These are phyloP conservation scores for Cornus florida DNA, from an alignment of 148 eudicot genomes.

Conservation along the genomic window DNA sequence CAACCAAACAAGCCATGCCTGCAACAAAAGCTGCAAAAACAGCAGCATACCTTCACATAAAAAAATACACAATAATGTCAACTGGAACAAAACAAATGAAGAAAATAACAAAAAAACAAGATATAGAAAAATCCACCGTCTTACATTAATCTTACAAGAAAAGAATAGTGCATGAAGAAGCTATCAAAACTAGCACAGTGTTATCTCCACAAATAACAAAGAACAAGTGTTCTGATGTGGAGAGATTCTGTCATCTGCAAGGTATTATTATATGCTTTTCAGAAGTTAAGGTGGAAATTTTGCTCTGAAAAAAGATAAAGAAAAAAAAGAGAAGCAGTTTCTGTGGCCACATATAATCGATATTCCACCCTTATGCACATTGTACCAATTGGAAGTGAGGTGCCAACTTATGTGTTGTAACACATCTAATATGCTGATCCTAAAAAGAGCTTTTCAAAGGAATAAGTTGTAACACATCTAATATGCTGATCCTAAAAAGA, in stretches of 20 bases:
- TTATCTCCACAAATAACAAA: neutral
- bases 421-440: neutral
- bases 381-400: neutral
- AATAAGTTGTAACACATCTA: neutral
- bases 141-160: neutral
- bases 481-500: neutral
- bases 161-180: neutral
- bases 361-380: neutral
- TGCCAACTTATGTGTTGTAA: neutral
- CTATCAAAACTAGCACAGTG: neutral
- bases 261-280: neutral
- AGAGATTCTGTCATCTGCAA: neutral
- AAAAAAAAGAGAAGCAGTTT: neutral
- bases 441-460: neutral
- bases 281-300: neutral
- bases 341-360: neutral
- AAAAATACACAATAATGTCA: slow-evolving; percentile 20
- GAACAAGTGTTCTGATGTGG: neutral
- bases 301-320: neutral
- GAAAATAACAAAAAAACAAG: neutral
- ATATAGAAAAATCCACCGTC: neutral
- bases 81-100: slow-evolving; percentile 9
- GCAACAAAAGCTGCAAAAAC: slow-evolving; percentile 92
- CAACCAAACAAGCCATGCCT: slow-evolving; percentile 82
- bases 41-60: slow-evolving; percentile 74